Base-by-base conservation (phyloP, 768 basidiomycete species). In the Tricholoma furcatifolium region DNA sequence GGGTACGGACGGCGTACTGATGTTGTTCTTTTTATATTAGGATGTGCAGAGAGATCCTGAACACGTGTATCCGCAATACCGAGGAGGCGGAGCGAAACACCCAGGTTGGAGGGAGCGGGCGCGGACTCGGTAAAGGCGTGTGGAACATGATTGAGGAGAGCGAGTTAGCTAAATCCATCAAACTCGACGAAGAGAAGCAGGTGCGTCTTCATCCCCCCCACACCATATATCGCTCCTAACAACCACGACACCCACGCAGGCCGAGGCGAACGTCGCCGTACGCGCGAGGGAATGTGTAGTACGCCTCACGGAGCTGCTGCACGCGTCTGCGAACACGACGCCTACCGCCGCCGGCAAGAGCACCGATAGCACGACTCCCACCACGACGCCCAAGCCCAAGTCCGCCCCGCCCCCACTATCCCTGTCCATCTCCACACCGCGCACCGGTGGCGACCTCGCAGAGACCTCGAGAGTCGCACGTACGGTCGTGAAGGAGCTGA, bases 11-110 rank as follows among this genome's bases (percentile, higher is more conserved):
- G 31, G 2, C 27, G 1, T 46, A 40, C 31, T 47, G 43, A 53
- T 48, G 36, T 27, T 5, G 40, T 14, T 1, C 1, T 52, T 18
- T 50, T 56, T 41, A 36, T 17, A 45, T 54, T 44, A 79, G 89
- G 51, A 83, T 95, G 72, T 93, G 89, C 59, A 81, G 95, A 35
- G 89, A 93, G 50, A 96, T 99, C 48, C 70, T 98, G 55, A 91
- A 88, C 58, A 82, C 85, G 10, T 99, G 96, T 67, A 84, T 95
- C 7, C 75, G 95, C 52, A 98, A 99, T 60, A 98, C 96, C 0
- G 95, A 98, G 65, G 85, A 88, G 51, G 95, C 88, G 0, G 88
- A 87, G 61, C 63, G 73, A 41, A 60, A 54, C 30, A 60, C 69
- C 36, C 74, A 68, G 52, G 61, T 60, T 17, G 24, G 21, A 6